Evolutionary conservation across 768 basidiomycete genomes (phyloP).

Genomic region (Antrodiella citrinella): DNA sequence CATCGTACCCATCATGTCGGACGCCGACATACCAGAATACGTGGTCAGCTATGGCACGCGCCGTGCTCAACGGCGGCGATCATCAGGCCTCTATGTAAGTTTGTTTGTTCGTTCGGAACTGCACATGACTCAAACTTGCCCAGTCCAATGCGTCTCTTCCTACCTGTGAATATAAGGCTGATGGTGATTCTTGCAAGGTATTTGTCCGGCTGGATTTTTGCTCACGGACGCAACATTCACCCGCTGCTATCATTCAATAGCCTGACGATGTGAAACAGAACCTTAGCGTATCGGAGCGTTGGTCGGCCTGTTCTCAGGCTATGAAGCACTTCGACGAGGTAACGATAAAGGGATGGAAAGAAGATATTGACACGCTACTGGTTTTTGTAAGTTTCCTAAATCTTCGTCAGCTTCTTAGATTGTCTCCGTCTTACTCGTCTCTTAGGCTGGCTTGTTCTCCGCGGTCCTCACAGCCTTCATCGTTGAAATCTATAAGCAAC

Average conservation of each 20-base stretch:
- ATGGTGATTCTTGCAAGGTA: background rate
- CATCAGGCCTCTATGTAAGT: background rate
- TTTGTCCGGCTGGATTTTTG: background rate
- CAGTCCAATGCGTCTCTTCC: background rate
- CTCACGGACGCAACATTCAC: no score
- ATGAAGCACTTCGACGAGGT: slow-evolving; percentile 2
- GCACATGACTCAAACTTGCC: background rate
- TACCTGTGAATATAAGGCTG: background rate
- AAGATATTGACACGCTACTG: slow-evolving; percentile 18
- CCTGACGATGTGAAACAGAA: background rate
- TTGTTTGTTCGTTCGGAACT: background rate
- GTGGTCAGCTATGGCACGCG: background rate
- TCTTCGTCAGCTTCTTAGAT: background rate
- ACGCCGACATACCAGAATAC: background rate
- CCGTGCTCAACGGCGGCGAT: background rate
- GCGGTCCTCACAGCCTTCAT: background rate
- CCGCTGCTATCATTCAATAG: background rate
- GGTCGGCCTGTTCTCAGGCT: background rate
- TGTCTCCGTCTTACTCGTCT: no score
- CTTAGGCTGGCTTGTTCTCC: background rate
- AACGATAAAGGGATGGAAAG: slow-evolving; percentile 14
- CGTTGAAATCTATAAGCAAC: background rate
- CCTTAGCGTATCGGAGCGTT: background rate
- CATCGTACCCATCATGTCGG: no score
- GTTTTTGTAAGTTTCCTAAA: slow-evolving; percentile 14